A percentile compares a stretch with the other conserved stretches of the same genome.
Evolutionary conservation across 1,139 yeast species (phyloP).

Genomic region (Petasospora fabianii): DNA sequence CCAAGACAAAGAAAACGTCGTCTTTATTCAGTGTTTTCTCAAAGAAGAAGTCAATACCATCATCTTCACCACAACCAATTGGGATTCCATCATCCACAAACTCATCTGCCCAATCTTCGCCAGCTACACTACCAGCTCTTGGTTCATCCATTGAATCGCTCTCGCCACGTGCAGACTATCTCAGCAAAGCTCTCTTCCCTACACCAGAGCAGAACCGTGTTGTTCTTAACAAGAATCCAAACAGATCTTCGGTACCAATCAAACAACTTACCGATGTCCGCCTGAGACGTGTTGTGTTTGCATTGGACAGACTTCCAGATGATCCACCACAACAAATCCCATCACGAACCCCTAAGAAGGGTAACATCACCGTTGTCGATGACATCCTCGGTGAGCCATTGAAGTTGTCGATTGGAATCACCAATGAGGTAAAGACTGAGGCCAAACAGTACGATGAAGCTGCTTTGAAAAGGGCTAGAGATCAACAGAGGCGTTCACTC

Average conservation of each 20-base stretch:
- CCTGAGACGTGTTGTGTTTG: slow-evolving; percentile 71
- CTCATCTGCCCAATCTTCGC: slow-evolving; percentile 5
- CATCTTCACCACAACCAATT: slow-evolving; percentile 23
- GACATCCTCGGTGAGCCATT: slow-evolving; percentile 59
- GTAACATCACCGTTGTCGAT: slow-evolving; percentile 75
- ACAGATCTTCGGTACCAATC: slow-evolving; percentile 36
- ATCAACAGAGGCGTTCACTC: slow-evolving; percentile 50
- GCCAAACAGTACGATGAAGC: slow-evolving; percentile 40
- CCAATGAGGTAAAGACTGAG: slow-evolving; percentile 29
- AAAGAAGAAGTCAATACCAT: slow-evolving; percentile 41
- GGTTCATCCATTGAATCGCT: slow-evolving; percentile 25
- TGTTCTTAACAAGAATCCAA: slow-evolving; percentile 46
- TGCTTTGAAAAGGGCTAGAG: slow-evolving; percentile 53
- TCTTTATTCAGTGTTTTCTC: slow-evolving; percentile 53
- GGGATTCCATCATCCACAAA: slow-evolving; percentile 16
- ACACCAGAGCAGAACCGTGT: slow-evolving; percentile 27
- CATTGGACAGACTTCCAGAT: slow-evolving; percentile 58
- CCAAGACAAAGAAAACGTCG: slow-evolving; percentile 32
- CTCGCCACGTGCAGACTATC: slow-evolving; percentile 19
- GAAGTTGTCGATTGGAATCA: slow-evolving; percentile 61
- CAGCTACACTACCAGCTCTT: slow-evolving; percentile 7
- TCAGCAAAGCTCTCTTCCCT: slow-evolving; percentile 6
- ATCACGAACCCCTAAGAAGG: slow-evolving; percentile 74
- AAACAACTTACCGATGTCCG: slow-evolving; percentile 36
- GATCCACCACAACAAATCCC: slow-evolving; percentile 98